Evolutionary conservation across 1,284 basidiomycete genomes (phyloP).

Genomic region (Hymenochaete sp.): DNA sequence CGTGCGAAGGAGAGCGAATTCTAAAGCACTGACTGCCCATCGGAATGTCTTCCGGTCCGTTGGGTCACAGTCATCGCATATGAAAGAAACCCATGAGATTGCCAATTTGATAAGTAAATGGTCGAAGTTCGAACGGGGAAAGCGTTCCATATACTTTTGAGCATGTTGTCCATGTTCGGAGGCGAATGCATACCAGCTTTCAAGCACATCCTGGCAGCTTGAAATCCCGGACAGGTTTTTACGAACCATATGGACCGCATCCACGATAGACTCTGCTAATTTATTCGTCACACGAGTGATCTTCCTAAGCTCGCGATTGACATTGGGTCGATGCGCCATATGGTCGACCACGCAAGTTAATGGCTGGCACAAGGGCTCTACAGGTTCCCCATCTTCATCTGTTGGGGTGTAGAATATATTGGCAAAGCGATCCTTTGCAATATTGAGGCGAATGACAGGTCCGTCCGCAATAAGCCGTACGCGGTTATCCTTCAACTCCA

Average conservation of each 20-base stretch:
- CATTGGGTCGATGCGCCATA: slow-evolving; percentile 85
- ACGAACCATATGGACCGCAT: slow-evolving; percentile 80
- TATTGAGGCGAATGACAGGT: slow-evolving; percentile 62
- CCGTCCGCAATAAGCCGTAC: slow-evolving; percentile 86
- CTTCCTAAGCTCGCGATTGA: slow-evolving; percentile 87
- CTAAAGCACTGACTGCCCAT: slow-evolving; percentile 95
- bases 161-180: slow-evolving; percentile 89
- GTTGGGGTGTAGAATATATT: slow-evolving; percentile 49
- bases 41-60: slow-evolving; percentile 96
- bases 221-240: slow-evolving; percentile 52
- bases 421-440: slow-evolving; percentile 74
- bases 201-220: slow-evolving; percentile 81
- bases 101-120: slow-evolving; percentile 78
- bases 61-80: slow-evolving; percentile 96
- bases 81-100: slow-evolving; percentile 97
- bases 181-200: slow-evolving; percentile 96
- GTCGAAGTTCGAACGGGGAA: slow-evolving; percentile 69
- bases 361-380: slow-evolving; percentile 36
- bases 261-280: slow-evolving; percentile 88
- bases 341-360: slow-evolving; percentile 68
- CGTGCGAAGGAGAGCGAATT: slow-evolving; percentile 89
- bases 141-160: slow-evolving; percentile 77
- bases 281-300: slow-evolving; percentile 85
- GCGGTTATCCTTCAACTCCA: slow-evolving; percentile 77
- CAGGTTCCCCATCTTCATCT: slow-evolving; percentile 51